Percentiles rank a stretch among this genome's conserved stretches.
Conservation (phyloP, 306 rosid genomes). For the Cicer bijugum region DNA sequence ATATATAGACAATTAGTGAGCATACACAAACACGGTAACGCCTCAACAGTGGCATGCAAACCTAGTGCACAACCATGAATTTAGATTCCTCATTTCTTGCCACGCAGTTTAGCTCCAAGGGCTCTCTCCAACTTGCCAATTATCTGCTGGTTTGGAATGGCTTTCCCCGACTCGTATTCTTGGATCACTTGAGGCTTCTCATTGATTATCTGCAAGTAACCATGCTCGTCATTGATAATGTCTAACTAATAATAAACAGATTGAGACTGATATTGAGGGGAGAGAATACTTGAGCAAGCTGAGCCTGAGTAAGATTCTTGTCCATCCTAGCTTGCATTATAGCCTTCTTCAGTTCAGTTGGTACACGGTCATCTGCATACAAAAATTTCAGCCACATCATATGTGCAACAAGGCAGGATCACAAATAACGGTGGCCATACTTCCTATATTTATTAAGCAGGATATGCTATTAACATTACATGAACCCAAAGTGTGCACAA, state of each 20-base stretch:
- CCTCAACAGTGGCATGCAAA: conserved; percentile 27
- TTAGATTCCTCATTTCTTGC: conserved; percentile 57
- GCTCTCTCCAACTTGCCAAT: conserved; percentile 82
- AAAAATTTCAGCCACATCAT: conserved; percentile 3
- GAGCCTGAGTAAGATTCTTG: conserved; percentile 50
- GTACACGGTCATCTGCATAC: conserved; percentile 54
- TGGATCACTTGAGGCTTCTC: conserved; percentile 94
- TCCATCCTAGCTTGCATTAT: conserved; percentile 53
- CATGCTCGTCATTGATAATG: conserved; percentile 2
- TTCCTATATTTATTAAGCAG: conserved; percentile 4
- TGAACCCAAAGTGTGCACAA: neutral
- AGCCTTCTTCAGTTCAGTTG: conserved; percentile 51
- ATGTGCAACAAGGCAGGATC: neutral
- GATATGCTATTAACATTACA: neutral
- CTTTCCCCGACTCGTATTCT: conserved; percentile 88
- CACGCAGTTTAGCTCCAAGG: conserved; percentile 78
- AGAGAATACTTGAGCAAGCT: conserved; percentile 48
- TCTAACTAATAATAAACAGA: neutral
- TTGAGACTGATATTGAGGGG: neutral
- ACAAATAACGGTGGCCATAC: neutral
- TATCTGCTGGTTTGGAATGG: conserved; percentile 87
- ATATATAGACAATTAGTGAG: conserved; percentile 29
- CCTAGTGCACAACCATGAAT: conserved; percentile 13
- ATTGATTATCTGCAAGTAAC: conserved; percentile 62
- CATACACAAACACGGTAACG: conserved; percentile 18